Base-by-base conservation (phyloP, 805 yeast genomes). In the Candida xiaguanensis region DNA sequence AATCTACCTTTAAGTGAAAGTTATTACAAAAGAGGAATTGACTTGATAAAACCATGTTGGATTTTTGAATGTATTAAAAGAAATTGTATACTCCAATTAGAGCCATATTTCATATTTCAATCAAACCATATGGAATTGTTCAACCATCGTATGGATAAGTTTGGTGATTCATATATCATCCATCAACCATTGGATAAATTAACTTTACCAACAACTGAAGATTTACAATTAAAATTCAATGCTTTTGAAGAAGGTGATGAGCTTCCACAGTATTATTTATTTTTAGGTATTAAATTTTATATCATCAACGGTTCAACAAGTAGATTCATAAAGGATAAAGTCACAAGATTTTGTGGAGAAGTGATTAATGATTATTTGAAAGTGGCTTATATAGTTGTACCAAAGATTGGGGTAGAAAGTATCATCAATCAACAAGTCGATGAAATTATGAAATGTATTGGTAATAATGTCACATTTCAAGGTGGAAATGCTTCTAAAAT, bases 11-110 rank as follows among this genome's bases (percentile, higher is more conserved):
- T 54, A 5, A 45, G 60, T 13, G 40, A 51, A 30, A 38, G 45
- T 4, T 62, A 59, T 46, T 39, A 52, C 8, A 38, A 48, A 2
- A 52, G 55, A 13, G 84, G 84, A 0, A 75, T 71, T 48, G 85
- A 82, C 50, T 65, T 91, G 0, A 53, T 88, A 6, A 70, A 60
- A 37, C 88, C 95, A 1, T 55, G 61, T 22, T 91, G 96, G 95
- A 55, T 87, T 5, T 65, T 78, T 32, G 90, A 85, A 47, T 79
- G 93, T 48, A 61, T 85, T 2, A 51, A 56, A 13, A 54, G 63
- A 11, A 50, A 56, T 1, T 37, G 49, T 2, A 33, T 78, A 2
- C 56, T 86, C 0, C 71, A 70, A 2, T 47, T 84, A 5, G 95
- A 85, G 48, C 84, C 86, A 0, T 52, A 56, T 15, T 82, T 86